phyloP scores from a whole-genome alignment of 306 rosid species.

The Leucaena leucocephala region DNA sequence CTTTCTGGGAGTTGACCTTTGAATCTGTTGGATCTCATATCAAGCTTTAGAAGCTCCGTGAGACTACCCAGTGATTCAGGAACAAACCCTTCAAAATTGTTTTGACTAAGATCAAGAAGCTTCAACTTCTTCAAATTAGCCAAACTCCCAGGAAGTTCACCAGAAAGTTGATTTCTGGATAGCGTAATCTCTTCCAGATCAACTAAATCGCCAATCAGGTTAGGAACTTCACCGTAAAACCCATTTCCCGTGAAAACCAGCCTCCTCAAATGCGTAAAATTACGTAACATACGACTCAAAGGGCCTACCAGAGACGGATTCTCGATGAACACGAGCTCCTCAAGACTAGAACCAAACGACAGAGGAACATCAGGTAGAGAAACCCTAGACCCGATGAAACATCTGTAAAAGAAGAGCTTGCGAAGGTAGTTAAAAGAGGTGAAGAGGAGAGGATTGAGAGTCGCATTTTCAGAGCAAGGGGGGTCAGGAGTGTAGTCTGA shows the following conservation, averaged over 20 bases:
- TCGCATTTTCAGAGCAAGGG: constrained; percentile 60
- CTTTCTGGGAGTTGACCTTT: constrained; percentile 61
- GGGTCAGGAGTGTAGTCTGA: constrained; percentile 76
- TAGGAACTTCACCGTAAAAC: constrained; percentile 51
- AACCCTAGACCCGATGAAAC: constrained; percentile 62
- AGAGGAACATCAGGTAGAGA: constrained; percentile 29
- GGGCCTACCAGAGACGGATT: constrained; percentile 57
- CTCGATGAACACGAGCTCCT: constrained; percentile 70
- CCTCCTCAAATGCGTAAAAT: constrained; percentile 56
- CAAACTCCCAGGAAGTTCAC: constrained; percentile 48
- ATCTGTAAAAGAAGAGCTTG: constrained; percentile 78
- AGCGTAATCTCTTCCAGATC: constrained; percentile 68
- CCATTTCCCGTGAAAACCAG: constrained; percentile 62
- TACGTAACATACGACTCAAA: constrained; percentile 37
- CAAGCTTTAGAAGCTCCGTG: constrained; percentile 63
- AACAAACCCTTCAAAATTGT: constrained; percentile 44
- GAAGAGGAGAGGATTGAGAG: constrained; percentile 59
- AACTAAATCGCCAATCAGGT: constrained; percentile 8
- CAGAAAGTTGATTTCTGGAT: constrained; percentile 57
- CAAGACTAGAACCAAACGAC: constrained; percentile 39
- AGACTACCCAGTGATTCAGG: constrained; percentile 52
- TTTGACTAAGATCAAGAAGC: constrained; percentile 69
- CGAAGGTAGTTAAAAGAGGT: constrained; percentile 58
- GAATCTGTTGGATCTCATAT: constrained; percentile 58
- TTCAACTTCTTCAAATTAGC: constrained; percentile 46